Percentiles rank a stretch among this genome's conserved stretches.
Evolutionary conservation across 2,329 filamentous ascomycete species (phyloP).

Genomic region (Catunica adiposa): DNA sequence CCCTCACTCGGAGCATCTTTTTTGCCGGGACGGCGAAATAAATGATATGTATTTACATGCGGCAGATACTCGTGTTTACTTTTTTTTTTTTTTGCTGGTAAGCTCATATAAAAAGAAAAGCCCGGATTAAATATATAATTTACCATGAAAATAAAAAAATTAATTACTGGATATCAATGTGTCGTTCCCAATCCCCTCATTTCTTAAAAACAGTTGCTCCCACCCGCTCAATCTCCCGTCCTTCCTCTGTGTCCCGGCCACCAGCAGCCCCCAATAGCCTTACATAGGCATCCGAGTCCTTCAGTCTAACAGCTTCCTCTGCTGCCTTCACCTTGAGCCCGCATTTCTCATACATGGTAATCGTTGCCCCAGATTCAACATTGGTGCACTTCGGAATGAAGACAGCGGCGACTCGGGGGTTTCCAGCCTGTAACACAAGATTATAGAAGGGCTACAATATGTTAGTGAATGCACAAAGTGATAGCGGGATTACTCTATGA

Average conservation of each 20-base stretch:
- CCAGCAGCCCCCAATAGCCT: conserved; percentile 58
- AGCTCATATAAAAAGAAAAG: too few relatives aligned
- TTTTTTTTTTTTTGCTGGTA: neutral
- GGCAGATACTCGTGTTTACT: neutral
- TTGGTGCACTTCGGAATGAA: conserved; percentile 80
- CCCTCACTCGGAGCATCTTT: conserved; percentile 14
- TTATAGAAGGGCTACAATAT: conserved; percentile 66
- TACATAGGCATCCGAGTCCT: conserved; percentile 60
- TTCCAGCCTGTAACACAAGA: conserved; percentile 72
- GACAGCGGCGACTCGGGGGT: conserved; percentile 63
- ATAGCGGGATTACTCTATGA: neutral
- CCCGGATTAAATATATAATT: too few relatives aligned
- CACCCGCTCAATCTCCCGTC: conserved; percentile 67
- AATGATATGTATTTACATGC: neutral
- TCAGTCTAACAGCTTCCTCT: conserved; percentile 74
- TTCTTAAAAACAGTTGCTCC: conserved; percentile 41
- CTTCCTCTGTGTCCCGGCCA: conserved; percentile 46
- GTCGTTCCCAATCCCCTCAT: neutral
- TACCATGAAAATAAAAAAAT: too few relatives aligned
- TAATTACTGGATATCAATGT: neutral
- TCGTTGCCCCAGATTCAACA: conserved; percentile 49
- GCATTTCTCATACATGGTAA: conserved; percentile 94
- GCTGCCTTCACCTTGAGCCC: conserved; percentile 77
- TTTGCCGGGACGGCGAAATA: neutral
- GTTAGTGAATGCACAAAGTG: neutral